These are phyloP conservation scores for Trametes punicea DNA, from an alignment of 768 basidiomycete species.

Conservation along the genomic window DNA sequence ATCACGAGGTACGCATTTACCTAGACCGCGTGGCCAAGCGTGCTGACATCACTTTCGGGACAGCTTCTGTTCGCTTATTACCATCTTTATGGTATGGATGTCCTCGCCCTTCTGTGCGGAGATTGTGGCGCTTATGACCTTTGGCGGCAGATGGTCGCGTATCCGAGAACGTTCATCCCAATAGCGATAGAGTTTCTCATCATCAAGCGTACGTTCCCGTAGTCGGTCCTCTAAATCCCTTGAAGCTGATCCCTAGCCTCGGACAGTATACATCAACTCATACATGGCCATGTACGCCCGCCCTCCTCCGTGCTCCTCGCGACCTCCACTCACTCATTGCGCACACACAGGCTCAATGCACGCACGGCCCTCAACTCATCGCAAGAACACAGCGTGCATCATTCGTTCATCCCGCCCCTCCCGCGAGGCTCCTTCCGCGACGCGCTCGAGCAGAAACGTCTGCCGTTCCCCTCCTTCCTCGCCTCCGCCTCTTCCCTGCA, in stretches of 20 bases:
- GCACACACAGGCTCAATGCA: slow-evolving; percentile 19
- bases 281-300: slow-evolving; percentile 20
- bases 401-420: neutral
- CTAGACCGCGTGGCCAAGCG: too few species aligned
- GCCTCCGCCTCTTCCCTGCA: neutral
- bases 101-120: too few species aligned
- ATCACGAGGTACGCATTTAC: slow-evolving; percentile 19
- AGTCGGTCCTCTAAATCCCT: neutral
- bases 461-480: neutral
- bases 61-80: slow-evolving; percentile 18
- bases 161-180: slow-evolving; percentile 17
- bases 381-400: neutral
- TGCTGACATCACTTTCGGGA: too few species aligned
- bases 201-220: slow-evolving; percentile 15
- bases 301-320: neutral
- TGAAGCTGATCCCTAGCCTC: neutral
- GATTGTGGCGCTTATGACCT: neutral
- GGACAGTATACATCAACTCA: slow-evolving; percentile 23
- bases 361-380: slow-evolving; percentile 5
- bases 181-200: slow-evolving; percentile 20
- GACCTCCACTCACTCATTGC: neutral
- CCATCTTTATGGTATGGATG: slow-evolving; percentile 15
- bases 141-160: slow-evolving; percentile 16
- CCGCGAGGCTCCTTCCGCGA: neutral
- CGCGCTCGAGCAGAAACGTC: neutral